These are phyloP conservation scores for Penicillium paxilli DNA, from an alignment of 495 filamentous ascomycete genomes.

Conservation along the genomic window DNA sequence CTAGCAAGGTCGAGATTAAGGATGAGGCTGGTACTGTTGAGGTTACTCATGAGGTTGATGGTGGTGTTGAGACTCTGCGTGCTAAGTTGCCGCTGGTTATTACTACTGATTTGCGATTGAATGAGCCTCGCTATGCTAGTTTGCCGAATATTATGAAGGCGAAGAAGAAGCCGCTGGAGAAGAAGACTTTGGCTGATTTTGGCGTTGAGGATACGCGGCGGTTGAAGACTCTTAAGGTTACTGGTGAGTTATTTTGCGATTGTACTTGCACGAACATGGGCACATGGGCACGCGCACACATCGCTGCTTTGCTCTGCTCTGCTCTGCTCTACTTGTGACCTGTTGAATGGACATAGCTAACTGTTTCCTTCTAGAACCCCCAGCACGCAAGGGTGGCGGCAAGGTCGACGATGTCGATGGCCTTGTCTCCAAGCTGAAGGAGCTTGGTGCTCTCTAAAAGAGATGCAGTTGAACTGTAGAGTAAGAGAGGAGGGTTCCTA, in stretches of 20 bases:
- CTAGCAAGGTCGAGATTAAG: constrained; percentile 73
- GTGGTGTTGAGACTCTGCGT: constrained; percentile 85
- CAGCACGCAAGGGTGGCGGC: constrained; percentile 84
- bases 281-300: no score
- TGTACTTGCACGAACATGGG: no score
- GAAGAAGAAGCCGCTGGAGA: constrained; percentile 98
- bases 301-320: no score
- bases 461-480: background rate
- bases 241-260: no score
- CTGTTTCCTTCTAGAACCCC: constrained; percentile 63
- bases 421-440: constrained; percentile 87
- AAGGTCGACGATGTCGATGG: constrained; percentile 98
- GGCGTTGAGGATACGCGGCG: constrained; percentile 71
- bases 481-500: constrained; percentile 2
- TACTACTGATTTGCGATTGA: constrained; percentile 92
- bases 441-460: constrained; percentile 84
- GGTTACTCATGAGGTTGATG: constrained; percentile 91
- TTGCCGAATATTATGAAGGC: constrained; percentile 99
- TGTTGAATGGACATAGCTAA: no score
- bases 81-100: constrained; percentile 86
- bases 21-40: constrained; percentile 56
- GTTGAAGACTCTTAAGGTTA: constrained; percentile 86
- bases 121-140: constrained; percentile 92
- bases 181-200: constrained; percentile 80
- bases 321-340: no score